Evolutionary conservation across 164 flowering plant genomes (phyloP).

Genomic region (Cinnamomum chago): DNA sequence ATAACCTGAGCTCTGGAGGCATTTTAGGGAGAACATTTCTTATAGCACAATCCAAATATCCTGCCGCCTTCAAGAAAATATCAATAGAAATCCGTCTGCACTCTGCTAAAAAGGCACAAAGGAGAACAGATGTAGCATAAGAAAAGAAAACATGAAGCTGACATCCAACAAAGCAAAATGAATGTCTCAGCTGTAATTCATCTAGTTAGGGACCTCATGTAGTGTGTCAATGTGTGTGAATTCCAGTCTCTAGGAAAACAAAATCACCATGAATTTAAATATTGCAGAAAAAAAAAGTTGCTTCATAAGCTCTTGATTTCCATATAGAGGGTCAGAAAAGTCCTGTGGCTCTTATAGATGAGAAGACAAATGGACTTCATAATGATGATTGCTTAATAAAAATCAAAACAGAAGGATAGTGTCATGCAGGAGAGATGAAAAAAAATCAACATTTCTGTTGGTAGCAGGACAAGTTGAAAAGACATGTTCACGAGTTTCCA

Average conservation of each 20-base stretch:
- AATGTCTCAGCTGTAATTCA: no score
- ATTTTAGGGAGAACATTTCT: constrained; percentile 75
- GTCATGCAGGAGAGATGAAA: neutral
- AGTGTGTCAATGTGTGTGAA: no score
- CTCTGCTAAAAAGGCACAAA: constrained; percentile 38
- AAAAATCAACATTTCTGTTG: neutral
- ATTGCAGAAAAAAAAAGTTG: no score
- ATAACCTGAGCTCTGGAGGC: constrained; percentile 68
- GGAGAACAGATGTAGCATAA: neutral
- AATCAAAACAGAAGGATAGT: neutral
- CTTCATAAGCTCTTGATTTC: no score
- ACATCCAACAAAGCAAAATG: neutral
- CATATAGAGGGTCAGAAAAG: no score
- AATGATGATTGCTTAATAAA: neutral
- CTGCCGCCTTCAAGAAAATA: constrained; percentile 84
- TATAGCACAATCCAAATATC: constrained; percentile 90
- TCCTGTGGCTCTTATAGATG: no score
- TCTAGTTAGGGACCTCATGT: no score
- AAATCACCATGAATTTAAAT: no score
- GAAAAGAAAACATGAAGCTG: neutral
- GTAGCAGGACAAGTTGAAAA: neutral
- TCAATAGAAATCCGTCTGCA: constrained; percentile 75
- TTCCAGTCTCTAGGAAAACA: no score
- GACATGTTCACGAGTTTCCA: neutral
- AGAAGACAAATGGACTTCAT: neutral